These are phyloP conservation scores for Osmanthus fragrans DNA, from an alignment of 257 asterid genomes.

Conservation along the genomic window DNA sequence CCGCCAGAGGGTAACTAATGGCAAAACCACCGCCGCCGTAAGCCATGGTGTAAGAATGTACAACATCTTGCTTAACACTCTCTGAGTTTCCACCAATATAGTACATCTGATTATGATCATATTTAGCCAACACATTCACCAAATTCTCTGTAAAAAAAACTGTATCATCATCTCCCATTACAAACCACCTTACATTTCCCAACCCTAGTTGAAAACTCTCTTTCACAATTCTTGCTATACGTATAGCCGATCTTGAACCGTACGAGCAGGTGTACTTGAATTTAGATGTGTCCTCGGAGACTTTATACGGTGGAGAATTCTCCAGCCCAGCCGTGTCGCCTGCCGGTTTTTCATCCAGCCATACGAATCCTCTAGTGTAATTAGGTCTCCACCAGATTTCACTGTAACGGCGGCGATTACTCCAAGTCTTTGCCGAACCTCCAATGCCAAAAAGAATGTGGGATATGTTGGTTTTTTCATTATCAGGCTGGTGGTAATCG, in stretches of 20 bases:
- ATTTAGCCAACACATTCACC: slow-evolving; percentile 48
- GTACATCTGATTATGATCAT: slow-evolving; percentile 65
- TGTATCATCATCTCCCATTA: slow-evolving; percentile 95
- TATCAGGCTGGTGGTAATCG: not conserved
- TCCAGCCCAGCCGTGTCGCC: slow-evolving; percentile 36
- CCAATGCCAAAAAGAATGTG: slow-evolving; percentile 82
- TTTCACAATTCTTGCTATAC: slow-evolving; percentile 71
- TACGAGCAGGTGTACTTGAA: slow-evolving; percentile 55
- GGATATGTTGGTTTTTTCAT: slow-evolving; percentile 42
- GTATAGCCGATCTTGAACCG: slow-evolving; percentile 67
- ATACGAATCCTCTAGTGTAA: slow-evolving; percentile 68
- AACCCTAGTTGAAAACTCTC: slow-evolving; percentile 61
- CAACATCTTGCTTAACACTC: slow-evolving; percentile 77
- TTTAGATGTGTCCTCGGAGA: slow-evolving; percentile 53
- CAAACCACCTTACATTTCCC: slow-evolving; percentile 76
- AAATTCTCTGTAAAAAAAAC: slow-evolving; percentile 74
- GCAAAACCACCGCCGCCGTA: slow-evolving; percentile 98
- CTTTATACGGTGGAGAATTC: slow-evolving; percentile 50
- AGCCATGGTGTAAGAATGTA: slow-evolving; percentile 66
- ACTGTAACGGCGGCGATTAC: slow-evolving; percentile 54
- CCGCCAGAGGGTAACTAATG: slow-evolving; percentile 72
- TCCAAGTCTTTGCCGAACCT: slow-evolving; percentile 80
- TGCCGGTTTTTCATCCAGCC: slow-evolving; percentile 61
- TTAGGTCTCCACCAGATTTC: slow-evolving; percentile 90
- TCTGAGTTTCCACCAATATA: slow-evolving; percentile 83